Conservation (phyloP, 2,329 filamentous ascomycete genomes). For the Blastomyces gilchristii region DNA sequence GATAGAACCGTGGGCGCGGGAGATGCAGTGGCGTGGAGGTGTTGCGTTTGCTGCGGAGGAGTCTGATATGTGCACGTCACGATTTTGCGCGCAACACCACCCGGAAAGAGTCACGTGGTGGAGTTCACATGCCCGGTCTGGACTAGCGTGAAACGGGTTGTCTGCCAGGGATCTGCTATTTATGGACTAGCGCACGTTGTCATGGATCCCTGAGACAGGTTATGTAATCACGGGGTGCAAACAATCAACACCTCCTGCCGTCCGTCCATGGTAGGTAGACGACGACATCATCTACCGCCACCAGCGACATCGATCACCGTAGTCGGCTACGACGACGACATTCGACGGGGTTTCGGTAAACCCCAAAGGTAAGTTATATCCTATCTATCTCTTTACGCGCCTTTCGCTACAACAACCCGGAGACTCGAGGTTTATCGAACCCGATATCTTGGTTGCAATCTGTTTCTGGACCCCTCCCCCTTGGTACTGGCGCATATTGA, state of each 20-base stretch:
- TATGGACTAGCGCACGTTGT: slow-evolving; percentile 8
- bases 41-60: background rate
- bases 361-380: slow-evolving; percentile 1
- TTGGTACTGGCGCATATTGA: background rate
- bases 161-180: background rate
- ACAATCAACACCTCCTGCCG: slow-evolving; percentile 3
- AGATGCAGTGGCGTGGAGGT: slow-evolving; percentile 1
- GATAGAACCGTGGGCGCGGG: background rate
- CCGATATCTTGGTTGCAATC: background rate
- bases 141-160: background rate
- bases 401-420: background rate
- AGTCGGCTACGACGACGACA: background rate
- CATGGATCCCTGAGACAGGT: slow-evolving; percentile 5
- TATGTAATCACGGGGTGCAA: slow-evolving; percentile 8
- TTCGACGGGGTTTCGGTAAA: background rate
- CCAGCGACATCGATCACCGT: slow-evolving; percentile 1
- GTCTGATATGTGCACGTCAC: slow-evolving; percentile 10
- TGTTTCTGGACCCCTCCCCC: background rate
- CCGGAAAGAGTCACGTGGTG: too few relatives aligned
- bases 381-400: too few relatives aligned
- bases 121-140: background rate
- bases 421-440: background rate
- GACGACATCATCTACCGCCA: background rate
- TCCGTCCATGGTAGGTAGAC: background rate
- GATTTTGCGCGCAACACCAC: background rate